Base-by-base conservation (phyloP, 495 filamentous ascomycete genomes). In the Aspergillus sclerotioniger region DNA sequence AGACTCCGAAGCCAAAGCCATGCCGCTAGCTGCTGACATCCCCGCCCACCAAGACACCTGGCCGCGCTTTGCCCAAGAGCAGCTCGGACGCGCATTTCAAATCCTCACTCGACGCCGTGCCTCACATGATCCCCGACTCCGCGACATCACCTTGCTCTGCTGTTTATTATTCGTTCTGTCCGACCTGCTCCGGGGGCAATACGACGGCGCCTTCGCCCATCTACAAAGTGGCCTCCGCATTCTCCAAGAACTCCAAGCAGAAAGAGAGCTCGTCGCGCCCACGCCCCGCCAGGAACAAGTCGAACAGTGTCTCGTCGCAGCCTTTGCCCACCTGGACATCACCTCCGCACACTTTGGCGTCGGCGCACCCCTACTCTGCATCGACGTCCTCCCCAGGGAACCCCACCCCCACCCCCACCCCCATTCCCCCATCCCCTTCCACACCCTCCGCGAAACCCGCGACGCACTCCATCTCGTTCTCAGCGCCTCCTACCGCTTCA, bases 1-100 rank as follows among this genome's bases (percentile, higher is more conserved):
- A 44, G 66, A 66, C 50, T 55, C 55, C 2, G 48, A 59, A 28
- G 33, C 33, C 33, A 9, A 35, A 8, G 33, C 10, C 19, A 49
- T 49, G 46, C 46, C 12, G 46, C 46, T 49, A 3, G 46, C 46
- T 17, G 46, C 46, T 3, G 28, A 29, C 19, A 19, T 49, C 19
- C 46, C 20, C 46, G 16, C 46, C 4, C 20, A 25, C 6, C 33
- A 3, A 9, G 16, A 25, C 6, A 3, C 16, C 20, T 19, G 46
- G 46, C 46, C 8, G 20, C 16, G 19, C 5, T 49, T 49, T 19
- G 46, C 46, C n/a, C 46, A 49, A 17, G 46, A 49, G 20, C 46
- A 49, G 16, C 19, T 49, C 5, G 46, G 46, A 7, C 15, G 46
- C 15, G 20, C 46, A 4, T 21, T 49, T 7, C 20, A 13, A 1